Conservation (phyloP, 2,329 filamentous ascomycete genomes). For the Xylariaceae sp. region DNA sequence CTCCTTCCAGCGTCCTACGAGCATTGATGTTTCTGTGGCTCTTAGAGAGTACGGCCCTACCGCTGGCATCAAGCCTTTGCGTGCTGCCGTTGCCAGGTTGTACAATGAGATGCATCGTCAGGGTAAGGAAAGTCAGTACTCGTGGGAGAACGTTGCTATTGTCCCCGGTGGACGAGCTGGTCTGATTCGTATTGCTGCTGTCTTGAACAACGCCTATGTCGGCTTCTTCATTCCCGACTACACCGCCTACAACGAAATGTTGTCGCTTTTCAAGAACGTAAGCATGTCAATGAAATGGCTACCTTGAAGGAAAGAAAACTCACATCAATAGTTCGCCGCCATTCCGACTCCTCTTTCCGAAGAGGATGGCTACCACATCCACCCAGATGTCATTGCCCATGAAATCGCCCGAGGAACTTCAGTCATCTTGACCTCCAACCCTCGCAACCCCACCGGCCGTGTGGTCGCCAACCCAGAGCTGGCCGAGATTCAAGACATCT, state of each 20-base stretch:
- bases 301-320: background rate
- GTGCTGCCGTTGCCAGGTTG: constrained; percentile 82
- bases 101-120: constrained; percentile 92
- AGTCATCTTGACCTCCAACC: constrained; percentile 92
- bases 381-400: constrained; percentile 87
- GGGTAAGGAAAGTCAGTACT: constrained; percentile 85
- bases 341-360: constrained; percentile 82
- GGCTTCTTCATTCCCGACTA: constrained; percentile 95
- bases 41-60: constrained; percentile 90
- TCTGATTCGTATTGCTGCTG: constrained; percentile 89
- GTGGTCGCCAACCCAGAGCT: constrained; percentile 83
- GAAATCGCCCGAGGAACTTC: constrained; percentile 82
- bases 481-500: constrained; percentile 87
- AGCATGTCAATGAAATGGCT: constrained; percentile 20
- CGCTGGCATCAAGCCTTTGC: constrained; percentile 85
- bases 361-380: constrained; percentile 87
- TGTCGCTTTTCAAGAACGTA: constrained; percentile 87
- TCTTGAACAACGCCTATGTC: constrained; percentile 86
- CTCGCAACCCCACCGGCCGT: constrained; percentile 87
- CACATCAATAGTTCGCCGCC: constrained; percentile 62
- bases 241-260: constrained; percentile 97
- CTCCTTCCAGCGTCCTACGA: constrained; percentile 76
- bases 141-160: constrained; percentile 96
- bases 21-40: constrained; percentile 72
- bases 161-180: constrained; percentile 91